phyloP scores from a whole-genome alignment of 2,329 filamentous ascomycete species.

The Gaeumannomyces tritici region DNA sequence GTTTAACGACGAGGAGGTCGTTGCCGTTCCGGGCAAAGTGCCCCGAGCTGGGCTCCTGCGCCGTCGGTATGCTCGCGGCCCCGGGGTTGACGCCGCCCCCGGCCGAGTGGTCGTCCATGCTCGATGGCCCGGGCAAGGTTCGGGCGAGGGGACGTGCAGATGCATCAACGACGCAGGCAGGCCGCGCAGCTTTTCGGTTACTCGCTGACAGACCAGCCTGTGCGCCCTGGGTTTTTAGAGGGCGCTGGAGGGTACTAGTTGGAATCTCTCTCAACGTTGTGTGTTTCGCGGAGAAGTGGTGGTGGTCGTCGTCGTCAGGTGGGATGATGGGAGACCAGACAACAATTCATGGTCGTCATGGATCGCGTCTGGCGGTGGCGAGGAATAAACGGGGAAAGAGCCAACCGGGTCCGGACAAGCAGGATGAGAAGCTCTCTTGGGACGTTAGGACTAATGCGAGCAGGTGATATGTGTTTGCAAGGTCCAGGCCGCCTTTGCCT shows the following conservation, averaged over 20 bases:
- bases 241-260: too few species aligned
- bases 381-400: neutral
- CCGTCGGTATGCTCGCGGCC: neutral
- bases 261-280: neutral
- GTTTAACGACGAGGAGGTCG: neutral
- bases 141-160: neutral
- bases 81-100: neutral
- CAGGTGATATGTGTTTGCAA: neutral
- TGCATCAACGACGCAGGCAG: neutral
- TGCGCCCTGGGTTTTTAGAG: too few species aligned
- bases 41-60: neutral
- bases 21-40: neutral
- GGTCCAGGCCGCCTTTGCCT: neutral
- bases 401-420: neutral
- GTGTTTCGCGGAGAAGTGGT: neutral
- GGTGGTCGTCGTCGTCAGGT: too few species aligned
- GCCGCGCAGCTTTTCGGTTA: neutral
- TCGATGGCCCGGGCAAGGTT: neutral
- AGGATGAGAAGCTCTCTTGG: too few species aligned
- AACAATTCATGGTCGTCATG: neutral
- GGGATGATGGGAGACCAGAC: neutral
- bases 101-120: neutral
- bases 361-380: neutral
- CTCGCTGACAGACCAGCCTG: too few species aligned
- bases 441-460: neutral